Percentiles rank a stretch among this genome's conserved stretches.
These are phyloP conservation scores for Phtheirospermum japonicum DNA, from an alignment of 257 asterid genomes.

Conservation along the genomic window DNA sequence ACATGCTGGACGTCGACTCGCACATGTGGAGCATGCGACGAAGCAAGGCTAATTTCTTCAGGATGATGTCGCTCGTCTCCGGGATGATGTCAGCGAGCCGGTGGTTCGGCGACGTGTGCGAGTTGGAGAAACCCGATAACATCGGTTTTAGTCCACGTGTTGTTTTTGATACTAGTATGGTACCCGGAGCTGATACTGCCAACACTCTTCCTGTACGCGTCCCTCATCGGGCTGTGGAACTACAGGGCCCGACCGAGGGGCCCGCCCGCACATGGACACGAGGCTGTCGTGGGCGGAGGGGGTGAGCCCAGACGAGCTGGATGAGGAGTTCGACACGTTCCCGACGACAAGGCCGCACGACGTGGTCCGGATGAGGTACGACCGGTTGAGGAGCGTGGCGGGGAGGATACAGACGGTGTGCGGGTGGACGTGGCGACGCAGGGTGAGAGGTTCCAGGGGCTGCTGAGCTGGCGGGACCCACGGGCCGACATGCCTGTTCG, in stretches of 20 bases:
- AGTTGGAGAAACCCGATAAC: slow-evolving; percentile 62
- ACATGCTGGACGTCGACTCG: slow-evolving; percentile 69
- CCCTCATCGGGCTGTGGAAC: slow-evolving; percentile 68
- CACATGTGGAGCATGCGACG: slow-evolving; percentile 88
- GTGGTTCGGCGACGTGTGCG: slow-evolving; percentile 57
- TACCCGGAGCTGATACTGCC: slow-evolving; percentile 76
- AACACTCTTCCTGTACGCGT: slow-evolving; percentile 53
- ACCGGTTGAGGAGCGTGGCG: slow-evolving; percentile 64
- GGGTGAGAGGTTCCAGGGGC: slow-evolving; percentile 26
- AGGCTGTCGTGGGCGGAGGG: slow-evolving; percentile 69
- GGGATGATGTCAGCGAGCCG: slow-evolving; percentile 41
- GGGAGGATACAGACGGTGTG: slow-evolving; percentile 82
- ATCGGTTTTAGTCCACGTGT: slow-evolving; percentile 55
- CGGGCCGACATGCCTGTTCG: slow-evolving; percentile 67
- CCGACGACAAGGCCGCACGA: slow-evolving; percentile 51
- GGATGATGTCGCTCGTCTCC: slow-evolving; percentile 57
- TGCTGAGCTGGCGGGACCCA: slow-evolving; percentile 57
- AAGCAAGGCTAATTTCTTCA: slow-evolving; percentile 71
- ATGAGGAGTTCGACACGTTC: slow-evolving; percentile 73
- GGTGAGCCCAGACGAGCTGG: slow-evolving; percentile 65
- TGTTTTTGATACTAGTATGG: slow-evolving; percentile 56
- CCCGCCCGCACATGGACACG: slow-evolving; percentile 76
- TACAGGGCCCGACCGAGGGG: slow-evolving; percentile 55
- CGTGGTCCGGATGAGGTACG: slow-evolving; percentile 61
- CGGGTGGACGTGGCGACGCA: slow-evolving; percentile 71